phyloP scores from a whole-genome alignment of 371 early-diverging fungal species.

The Rhizopus delemar region DNA sequence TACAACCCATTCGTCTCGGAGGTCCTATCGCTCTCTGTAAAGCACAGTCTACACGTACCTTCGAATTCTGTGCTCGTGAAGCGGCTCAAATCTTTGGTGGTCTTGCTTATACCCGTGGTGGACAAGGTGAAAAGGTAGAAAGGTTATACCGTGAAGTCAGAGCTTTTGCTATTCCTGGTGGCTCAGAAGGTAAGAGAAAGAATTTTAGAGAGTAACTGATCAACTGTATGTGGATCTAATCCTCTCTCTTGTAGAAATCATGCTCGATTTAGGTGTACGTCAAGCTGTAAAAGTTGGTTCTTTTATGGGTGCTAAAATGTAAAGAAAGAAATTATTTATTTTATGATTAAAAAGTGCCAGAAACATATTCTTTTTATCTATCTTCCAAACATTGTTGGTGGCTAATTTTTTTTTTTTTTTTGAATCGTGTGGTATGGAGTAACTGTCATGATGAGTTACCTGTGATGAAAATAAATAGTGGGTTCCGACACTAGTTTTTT shows the following conservation, averaged over 20 bases:
- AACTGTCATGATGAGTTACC: too few relatives aligned
- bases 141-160: constrained; percentile 70
- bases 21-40: constrained; percentile 73
- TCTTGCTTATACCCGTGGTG: constrained; percentile 63
- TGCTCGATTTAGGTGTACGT: constrained; percentile 71
- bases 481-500: not conserved
- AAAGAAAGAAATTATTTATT: constrained; percentile 1
- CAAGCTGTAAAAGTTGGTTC: constrained; percentile 68
- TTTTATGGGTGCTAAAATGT: constrained; percentile 65
- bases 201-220: not conserved
- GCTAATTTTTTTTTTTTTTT: too few relatives aligned
- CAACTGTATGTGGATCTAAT: too few relatives aligned
- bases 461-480: not conserved
- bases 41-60: constrained; percentile 67
- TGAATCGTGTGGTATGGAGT: too few relatives aligned
- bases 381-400: too few relatives aligned
- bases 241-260: constrained; percentile 50
- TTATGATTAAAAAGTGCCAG: not conserved
- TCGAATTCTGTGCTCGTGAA: constrained; percentile 73
- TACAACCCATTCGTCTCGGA: constrained; percentile 63
- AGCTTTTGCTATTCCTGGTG: constrained; percentile 70
- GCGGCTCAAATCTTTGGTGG: constrained; percentile 78
- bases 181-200: constrained; percentile 48
- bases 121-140: constrained; percentile 72
- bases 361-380: too few relatives aligned